Base-by-base conservation (phyloP, 805 yeast genomes). In the Saccharomyces paradoxus region DNA sequence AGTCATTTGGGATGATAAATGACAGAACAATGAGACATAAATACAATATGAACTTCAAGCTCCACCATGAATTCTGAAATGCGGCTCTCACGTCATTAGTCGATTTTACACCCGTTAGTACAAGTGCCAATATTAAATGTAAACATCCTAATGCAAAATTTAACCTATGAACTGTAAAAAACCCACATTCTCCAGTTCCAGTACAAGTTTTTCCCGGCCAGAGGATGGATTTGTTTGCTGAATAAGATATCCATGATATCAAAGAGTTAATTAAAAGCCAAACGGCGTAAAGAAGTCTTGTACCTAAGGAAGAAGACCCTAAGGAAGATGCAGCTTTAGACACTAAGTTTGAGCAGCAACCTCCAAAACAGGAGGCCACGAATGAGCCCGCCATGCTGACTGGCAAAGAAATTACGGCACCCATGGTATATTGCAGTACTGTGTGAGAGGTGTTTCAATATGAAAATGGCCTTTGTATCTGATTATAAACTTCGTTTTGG, bases 21-120 rank as follows among this genome's bases (percentile, higher is more conserved):
- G 91, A 79, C 4, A 82, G 57, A 6, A 82, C 76, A 3, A 84
- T 71, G 17, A 89, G 74, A 3, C 73, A 64, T 17, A 80, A 53
- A 82, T 91, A 86, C 3, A 76, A 69, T 8, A 82, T 63, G 10
- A 89, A 70, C 70, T 94, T 94, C 49, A 83, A 64, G 48, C 84
- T 80, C 99, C 99, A 94, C 75, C 81, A 86, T 2, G 96, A 96
- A 69, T 95, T 94, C 68, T 94, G 99, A 48, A 94, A 77, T 24
- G 79, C 81, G 0, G 94, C 84, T 48, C 97, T 77, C 22, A 91
- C 86, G 66, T 89, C 84, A 30, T 80, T 71, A 1, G 96, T 84
- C 0, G 94, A 84, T 59, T 81, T 82, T 4, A 91, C 95, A 22
- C 89, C 88, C 9, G 86, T 66, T 48, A 94, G 74, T 46, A 87